phyloP scores from a whole-genome alignment of 2,329 filamentous ascomycete genomes.

The Chaetothyriales sp. region DNA sequence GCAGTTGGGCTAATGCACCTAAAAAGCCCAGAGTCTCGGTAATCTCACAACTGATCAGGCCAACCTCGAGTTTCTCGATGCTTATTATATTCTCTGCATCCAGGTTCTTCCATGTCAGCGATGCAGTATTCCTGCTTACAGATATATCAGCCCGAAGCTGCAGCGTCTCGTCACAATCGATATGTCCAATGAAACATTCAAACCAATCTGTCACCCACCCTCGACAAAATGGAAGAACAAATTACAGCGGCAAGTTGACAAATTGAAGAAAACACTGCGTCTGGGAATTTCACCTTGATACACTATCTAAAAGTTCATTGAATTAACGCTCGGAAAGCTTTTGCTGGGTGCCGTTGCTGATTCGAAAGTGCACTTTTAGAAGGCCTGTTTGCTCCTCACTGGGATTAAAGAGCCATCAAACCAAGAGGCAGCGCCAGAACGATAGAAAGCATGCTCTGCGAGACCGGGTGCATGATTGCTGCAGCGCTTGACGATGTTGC shows the following conservation, averaged over 20 bases:
- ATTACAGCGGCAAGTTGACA: background rate
- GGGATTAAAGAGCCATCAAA: background rate
- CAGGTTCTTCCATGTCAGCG: too few relatives aligned
- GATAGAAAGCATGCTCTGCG: background rate
- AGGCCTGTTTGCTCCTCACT: background rate
- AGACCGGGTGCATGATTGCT: background rate
- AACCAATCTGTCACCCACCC: background rate
- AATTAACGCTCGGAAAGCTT: background rate
- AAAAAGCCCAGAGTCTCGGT: too few relatives aligned
- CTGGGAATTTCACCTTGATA: background rate
- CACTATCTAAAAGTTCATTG: background rate
- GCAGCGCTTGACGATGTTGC: background rate
- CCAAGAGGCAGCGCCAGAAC: background rate
- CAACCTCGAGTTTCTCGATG: too few relatives aligned
- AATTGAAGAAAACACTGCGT: background rate
- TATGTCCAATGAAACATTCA: too few relatives aligned
- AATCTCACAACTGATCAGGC: too few relatives aligned
- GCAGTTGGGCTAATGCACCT: too few relatives aligned
- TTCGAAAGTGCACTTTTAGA: background rate
- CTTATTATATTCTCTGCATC: too few relatives aligned
- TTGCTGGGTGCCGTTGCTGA: background rate
- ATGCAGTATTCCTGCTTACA: too few relatives aligned
- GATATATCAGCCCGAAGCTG: too few relatives aligned
- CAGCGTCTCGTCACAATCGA: too few relatives aligned
- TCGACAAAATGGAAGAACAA: background rate